Base-by-base conservation (phyloP, 345 rosid species). In the Raphanus sativus region DNA sequence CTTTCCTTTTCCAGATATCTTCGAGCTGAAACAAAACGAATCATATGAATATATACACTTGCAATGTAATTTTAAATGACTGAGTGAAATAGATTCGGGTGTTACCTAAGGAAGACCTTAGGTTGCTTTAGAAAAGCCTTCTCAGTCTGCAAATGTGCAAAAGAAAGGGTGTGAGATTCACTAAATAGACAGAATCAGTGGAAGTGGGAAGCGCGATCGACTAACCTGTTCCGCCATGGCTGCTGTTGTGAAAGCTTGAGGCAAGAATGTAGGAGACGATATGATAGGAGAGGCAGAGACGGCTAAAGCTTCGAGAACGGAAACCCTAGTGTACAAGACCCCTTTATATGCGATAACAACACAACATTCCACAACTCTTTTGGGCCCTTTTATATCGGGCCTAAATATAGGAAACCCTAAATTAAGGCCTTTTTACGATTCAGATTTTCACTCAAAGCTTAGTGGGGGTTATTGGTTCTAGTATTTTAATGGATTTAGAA, bases 61-160 rank as follows among this genome's bases (percentile, higher is more conserved):
- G 10, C n/a, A 11, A 40, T 40, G 12, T 2, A 75, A 13, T 26
- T 38, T 10, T 30, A 29, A 5, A 29, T 21, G 0, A 80, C 29
- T 17, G 29, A 56, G 61, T 8, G 61, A 21, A 56, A 8, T 42
- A n/a, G 59, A 26, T 40, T 42, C 12, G 11, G 0, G 4, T 50
- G 15, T 17, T 79, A 89, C 96, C 90, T 34, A 4, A 90, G 86
- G 80, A 90, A 90, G 72, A 90, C 93, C 80, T 87, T 90, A 29
- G 93, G 91, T 80, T 90, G 91, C 89, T 90, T 90, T 55, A 90
- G 75, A 69, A 89, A 87, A 45, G 96, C 96, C 85, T 84, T 90
- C 82, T 90, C 96, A 8, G 96, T 90, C 90, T 90, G 76, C 8
- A 76, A 40, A 69, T 55, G 60, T 2, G 15, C 32, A 40, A 64